phyloP scores from a whole-genome alignment of 169 alveolate genomes.

The Eimeria necatrix region DNA sequence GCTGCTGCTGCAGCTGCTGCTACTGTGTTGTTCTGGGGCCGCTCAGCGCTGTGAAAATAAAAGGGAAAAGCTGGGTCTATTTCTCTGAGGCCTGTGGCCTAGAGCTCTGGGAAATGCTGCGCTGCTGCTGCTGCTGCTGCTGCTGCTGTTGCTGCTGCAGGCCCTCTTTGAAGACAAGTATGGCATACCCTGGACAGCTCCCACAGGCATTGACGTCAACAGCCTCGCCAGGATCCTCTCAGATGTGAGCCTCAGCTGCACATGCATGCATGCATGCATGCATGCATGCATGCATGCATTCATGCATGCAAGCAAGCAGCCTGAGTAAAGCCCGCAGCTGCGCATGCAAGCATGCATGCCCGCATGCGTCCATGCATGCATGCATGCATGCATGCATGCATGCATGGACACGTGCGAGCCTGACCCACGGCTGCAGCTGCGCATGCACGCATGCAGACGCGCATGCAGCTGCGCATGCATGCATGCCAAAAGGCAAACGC shows the following conservation, averaged over 20 bases:
- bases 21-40: background rate
- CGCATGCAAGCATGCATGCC: no score
- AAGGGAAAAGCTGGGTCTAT: background rate
- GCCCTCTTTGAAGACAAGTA: background rate
- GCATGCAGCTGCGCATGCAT: no score
- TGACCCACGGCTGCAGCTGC: no score
- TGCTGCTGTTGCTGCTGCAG: background rate
- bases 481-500: no score
- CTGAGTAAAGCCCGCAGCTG: no score
- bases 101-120: slow-evolving; percentile 25
- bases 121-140: slow-evolving; percentile 26
- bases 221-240: background rate
- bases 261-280: background rate
- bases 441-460: no score
- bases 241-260: background rate
- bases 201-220: background rate
- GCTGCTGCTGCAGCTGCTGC: slow-evolving; percentile 42
- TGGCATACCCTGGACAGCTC: background rate
- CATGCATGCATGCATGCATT: background rate
- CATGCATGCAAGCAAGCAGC: slow-evolving; percentile 83
- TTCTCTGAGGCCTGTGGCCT: background rate
- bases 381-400: no score
- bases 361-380: no score
- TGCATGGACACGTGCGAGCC: no score
- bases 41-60: no score